phyloP scores from a whole-genome alignment of 2,329 filamentous ascomycete species.

The Botryotinia narcissicola region DNA sequence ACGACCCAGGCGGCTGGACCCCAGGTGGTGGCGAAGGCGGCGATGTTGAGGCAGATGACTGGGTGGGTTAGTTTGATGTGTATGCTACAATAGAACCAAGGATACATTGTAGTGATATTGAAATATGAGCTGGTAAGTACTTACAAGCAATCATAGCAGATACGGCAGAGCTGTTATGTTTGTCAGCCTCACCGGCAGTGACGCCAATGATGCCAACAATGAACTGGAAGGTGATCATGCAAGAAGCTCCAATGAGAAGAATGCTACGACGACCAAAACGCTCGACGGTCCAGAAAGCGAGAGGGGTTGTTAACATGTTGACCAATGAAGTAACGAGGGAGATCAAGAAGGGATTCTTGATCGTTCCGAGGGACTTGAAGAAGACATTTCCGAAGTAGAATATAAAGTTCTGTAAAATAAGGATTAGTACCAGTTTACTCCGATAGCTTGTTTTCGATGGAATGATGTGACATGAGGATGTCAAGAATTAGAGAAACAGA shows the following conservation, averaged over 20 bases:
- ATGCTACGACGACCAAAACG: constrained; percentile 75
- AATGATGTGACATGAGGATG: neutral
- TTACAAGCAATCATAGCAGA: constrained; percentile 67
- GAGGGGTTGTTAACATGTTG: constrained; percentile 80
- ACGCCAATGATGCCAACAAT: constrained; percentile 76
- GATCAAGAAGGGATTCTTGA: constrained; percentile 76
- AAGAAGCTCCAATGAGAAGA: constrained; percentile 72
- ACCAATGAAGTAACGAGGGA: constrained; percentile 83
- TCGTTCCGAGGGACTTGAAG: constrained; percentile 74
- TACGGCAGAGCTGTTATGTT: constrained; percentile 56
- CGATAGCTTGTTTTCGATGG: neutral
- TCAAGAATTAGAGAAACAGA: neutral
- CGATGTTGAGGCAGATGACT: constrained; percentile 84
- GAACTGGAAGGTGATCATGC: constrained; percentile 86
- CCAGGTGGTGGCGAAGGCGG: constrained; percentile 89
- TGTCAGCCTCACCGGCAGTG: constrained; percentile 54
- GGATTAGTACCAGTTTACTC: neutral
- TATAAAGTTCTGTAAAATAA: constrained; percentile 65
- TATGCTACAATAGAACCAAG: constrained; percentile 59
- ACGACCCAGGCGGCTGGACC: constrained; percentile 74
- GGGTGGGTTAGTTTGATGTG: constrained; percentile 38
- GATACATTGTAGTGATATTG: constrained; percentile 59
- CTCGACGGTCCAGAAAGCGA: constrained; percentile 90
- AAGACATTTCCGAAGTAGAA: constrained; percentile 86
- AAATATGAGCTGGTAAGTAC: neutral